A percentile compares a stretch with the other conserved stretches of the same genome.
Evolutionary conservation across 202 grass and related monocot genomes (phyloP).

Genomic region (Hordeum pubiflorum): DNA sequence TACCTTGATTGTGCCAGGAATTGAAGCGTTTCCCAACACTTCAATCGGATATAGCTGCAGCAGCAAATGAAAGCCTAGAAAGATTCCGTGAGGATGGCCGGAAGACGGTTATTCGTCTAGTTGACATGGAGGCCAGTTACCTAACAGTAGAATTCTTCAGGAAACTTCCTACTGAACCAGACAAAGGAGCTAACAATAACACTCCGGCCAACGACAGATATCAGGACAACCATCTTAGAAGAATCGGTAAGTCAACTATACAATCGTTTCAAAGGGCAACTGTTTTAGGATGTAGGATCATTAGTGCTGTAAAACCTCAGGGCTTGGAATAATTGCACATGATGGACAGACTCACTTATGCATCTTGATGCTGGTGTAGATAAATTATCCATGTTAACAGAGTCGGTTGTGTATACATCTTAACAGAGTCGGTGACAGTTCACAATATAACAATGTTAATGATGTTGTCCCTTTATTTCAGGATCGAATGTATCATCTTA

Average conservation of each 20-base stretch:
- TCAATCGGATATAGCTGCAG: constrained; percentile 93
- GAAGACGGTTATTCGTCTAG: constrained; percentile 87
- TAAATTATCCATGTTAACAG: neutral
- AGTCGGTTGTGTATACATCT: neutral
- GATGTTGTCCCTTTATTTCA: constrained; percentile 4
- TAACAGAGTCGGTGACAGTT: neutral
- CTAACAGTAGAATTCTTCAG: constrained; percentile 96
- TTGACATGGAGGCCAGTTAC: constrained; percentile 95
- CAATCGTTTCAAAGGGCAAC: neutral
- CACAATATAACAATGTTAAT: neutral
- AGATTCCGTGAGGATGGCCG: constrained; percentile 86
- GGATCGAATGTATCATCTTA: constrained; percentile 96
- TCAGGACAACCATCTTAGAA: constrained; percentile 86
- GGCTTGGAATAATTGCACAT: neutral
- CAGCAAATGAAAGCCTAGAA: constrained; percentile 88
- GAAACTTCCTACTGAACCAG: constrained; percentile 89
- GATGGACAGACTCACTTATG: neutral
- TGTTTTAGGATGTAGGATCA: neutral
- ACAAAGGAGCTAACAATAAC: constrained; percentile 63
- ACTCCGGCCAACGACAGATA: constrained; percentile 69
- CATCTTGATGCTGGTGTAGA: neutral
- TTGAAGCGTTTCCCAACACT: constrained; percentile 98
- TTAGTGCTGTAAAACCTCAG: neutral
- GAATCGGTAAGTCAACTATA: constrained; percentile 53
- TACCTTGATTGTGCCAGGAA: constrained; percentile 42